Evolutionary conservation across 352 stramenopile genomes (phyloP).

Genomic region (Globisporangium cederbergense): DNA sequence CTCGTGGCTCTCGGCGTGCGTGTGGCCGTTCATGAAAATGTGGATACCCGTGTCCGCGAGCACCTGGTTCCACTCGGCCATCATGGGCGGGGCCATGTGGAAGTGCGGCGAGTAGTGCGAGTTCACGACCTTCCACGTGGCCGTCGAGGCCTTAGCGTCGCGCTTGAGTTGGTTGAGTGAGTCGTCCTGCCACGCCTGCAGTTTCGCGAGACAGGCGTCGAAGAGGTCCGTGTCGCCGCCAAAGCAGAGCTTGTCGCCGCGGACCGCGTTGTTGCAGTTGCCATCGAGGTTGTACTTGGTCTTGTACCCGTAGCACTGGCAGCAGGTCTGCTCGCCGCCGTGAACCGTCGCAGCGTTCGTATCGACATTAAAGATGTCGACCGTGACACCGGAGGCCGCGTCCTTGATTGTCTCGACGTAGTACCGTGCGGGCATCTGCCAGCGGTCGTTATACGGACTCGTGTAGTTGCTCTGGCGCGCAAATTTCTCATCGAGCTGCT

Average conservation of each 20-base stretch:
- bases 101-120: constrained; percentile 77
- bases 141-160: constrained; percentile 49
- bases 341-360: constrained; percentile 57
- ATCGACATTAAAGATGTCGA: constrained; percentile 76
- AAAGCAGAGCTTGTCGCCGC: constrained; percentile 46
- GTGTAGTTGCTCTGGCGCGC: constrained; percentile 52
- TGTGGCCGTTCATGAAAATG: constrained; percentile 74
- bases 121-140: constrained; percentile 73
- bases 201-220: constrained; percentile 52
- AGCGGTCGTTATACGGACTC: constrained; percentile 63
- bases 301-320: constrained; percentile 73
- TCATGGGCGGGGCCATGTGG: constrained; percentile 67
- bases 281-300: constrained; percentile 42
- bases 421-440: constrained; percentile 63
- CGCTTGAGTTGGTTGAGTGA: constrained; percentile 50
- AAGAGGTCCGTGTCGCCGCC: constrained; percentile 55
- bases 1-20: constrained; percentile 70
- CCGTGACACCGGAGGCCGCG: constrained; percentile 27
- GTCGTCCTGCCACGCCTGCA: constrained; percentile 54
- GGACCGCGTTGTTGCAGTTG: constrained; percentile 42
- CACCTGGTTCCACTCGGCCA: constrained; percentile 59
- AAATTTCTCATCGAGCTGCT: constrained; percentile 68
- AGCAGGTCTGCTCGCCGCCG: constrained; percentile 66
- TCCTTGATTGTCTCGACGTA: constrained; percentile 51
- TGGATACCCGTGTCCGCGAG: constrained; percentile 43